Evolutionary conservation across 345 rosid genomes (phyloP).

Genomic region (Populus davidiana): DNA sequence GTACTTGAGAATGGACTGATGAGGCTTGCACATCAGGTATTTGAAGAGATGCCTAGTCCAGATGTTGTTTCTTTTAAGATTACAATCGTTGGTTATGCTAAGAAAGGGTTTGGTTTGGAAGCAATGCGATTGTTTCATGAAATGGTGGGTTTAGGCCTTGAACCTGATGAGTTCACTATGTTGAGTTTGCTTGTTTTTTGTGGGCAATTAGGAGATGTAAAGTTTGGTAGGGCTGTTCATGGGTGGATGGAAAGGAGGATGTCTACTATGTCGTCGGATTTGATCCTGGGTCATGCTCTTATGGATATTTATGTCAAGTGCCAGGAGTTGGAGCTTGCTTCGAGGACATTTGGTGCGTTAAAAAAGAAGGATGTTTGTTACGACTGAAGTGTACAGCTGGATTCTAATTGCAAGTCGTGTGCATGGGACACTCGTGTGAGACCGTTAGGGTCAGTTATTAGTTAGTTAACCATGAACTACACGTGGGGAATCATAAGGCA

Average conservation of each 20-base stretch:
- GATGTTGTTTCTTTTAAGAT: constrained; percentile 22
- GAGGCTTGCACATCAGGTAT: constrained; percentile 11
- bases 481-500: too few relatives aligned
- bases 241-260: constrained; percentile 25
- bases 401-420: too few relatives aligned
- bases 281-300: constrained; percentile 27
- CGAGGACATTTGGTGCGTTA: constrained; percentile 32
- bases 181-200: constrained; percentile 22
- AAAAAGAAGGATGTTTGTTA: constrained; percentile 28
- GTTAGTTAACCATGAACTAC: too few relatives aligned
- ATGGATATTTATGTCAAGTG: constrained; percentile 44
- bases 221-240: constrained; percentile 23
- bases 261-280: constrained; percentile 10
- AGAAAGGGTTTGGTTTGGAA: constrained; percentile 17
- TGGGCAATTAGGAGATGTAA: constrained; percentile 13
- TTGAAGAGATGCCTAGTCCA: constrained; percentile 9
- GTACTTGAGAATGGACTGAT: constrained; percentile 10
- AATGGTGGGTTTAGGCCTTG: constrained; percentile 15
- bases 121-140: constrained; percentile 8
- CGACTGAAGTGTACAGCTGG: too few relatives aligned
- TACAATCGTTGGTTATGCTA: constrained; percentile 15
- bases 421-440: too few relatives aligned
- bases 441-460: too few relatives aligned
- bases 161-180: constrained; percentile 24
- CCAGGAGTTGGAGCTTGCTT: constrained; percentile 35